Base-by-base conservation (phyloP, 768 basidiomycete species). In the Scleroderma bovista region DNA sequence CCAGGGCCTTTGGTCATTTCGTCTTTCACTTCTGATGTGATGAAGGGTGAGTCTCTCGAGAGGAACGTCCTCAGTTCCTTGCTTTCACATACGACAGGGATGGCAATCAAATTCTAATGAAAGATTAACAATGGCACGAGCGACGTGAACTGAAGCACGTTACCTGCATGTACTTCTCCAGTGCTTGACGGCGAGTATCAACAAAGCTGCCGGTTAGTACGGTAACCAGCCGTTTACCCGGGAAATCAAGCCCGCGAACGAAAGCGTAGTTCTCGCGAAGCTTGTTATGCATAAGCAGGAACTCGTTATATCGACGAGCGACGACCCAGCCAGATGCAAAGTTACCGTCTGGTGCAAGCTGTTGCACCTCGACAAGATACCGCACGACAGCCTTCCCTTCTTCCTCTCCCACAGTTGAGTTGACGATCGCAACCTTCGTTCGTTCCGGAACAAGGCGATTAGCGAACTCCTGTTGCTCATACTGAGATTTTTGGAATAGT, bases 151-250 rank as follows among this genome's bases (percentile, higher is more conserved):
- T 6, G 11, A 23, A 62, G 77, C 48, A 32, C 43, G 53, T 47
- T 51, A 91, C 94, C 77, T 95, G 93, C 44, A 95, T 64, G 63
- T 97, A 99, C 62, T 83, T 88, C 67, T 97, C 94, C 57, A 99
- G 61, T 0, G 84, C 88, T 29, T 73, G 68, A 48, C 84, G 78
- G 46, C 96, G 76, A 12, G 78, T 78, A 57, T 98, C 94, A 46
- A 98, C 77, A 60, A 96, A 94, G 57, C 76, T 86, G n/a, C 81
- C 82, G 17, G 92, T 89, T 46, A 96, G 72, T n/a, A 84, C 78
- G 4, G 90, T 78, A 11, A 97, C 92, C 11, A 98, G 73, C n/a
- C 87, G 80, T 68, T 97, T 98, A 0, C 90, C 88, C 3, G 96
- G 96, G 57, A 99, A 88, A 55, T 97, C 93, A 42, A 93, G 75